Evolutionary conservation across 2,329 filamentous ascomycete genomes (phyloP).

Genomic region (Colletotrichum gigasporum): DNA sequence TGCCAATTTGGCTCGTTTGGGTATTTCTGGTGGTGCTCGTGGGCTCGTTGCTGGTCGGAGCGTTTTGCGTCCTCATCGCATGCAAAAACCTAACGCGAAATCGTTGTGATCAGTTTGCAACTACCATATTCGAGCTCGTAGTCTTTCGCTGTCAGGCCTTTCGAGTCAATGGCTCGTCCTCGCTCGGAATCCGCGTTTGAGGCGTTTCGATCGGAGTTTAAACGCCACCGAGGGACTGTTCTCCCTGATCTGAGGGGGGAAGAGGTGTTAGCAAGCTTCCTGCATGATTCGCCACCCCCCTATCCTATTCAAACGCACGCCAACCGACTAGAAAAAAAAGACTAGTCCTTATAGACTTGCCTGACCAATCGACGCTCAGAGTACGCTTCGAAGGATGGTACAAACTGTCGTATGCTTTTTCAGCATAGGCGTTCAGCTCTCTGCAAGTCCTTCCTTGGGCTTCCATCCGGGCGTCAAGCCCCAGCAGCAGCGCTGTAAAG

Average conservation of each 20-base stretch:
- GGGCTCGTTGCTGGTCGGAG: neutral
- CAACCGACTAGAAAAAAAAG: neutral
- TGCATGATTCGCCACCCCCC: constrained; percentile 4
- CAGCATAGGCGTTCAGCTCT: neutral
- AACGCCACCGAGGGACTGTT: neutral
- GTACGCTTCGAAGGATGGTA: neutral
- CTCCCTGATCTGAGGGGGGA: neutral
- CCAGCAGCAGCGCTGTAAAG: no score
- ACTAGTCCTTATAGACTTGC: neutral
- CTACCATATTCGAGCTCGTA: no score
- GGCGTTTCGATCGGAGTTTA: neutral
- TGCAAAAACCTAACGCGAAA: no score
- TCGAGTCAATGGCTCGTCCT: no score
- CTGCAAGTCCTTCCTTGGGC: neutral
- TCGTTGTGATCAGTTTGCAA: no score
- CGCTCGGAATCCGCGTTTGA: neutral
- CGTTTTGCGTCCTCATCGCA: neutral
- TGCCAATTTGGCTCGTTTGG: no score
- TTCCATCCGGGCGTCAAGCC: neutral
- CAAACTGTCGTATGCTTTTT: neutral
- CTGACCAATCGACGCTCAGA: constrained; percentile 3
- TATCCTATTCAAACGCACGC: neutral
- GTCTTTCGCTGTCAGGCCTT: no score
- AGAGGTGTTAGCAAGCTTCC: neutral
- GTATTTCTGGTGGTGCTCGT: neutral